A percentile compares a stretch with the other conserved stretches of the same genome.
Evolutionary conservation across 495 filamentous ascomycete genomes (phyloP).

Genomic region (Clohesyomyces aquaticus): DNA sequence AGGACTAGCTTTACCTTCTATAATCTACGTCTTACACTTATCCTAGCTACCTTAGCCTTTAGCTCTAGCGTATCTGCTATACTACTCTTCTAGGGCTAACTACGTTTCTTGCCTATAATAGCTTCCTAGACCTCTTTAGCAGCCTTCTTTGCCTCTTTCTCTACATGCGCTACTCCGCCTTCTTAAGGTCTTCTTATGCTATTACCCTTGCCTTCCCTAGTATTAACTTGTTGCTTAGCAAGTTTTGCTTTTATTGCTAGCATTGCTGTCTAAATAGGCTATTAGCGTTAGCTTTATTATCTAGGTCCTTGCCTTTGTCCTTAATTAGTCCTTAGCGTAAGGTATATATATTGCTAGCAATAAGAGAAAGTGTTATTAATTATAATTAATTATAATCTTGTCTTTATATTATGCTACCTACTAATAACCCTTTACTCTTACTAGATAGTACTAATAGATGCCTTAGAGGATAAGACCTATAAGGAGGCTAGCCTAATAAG

Average conservation of each 20-base stretch:
- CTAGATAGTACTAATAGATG: too few relatives aligned
- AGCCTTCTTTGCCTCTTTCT: slow-evolving; percentile 16
- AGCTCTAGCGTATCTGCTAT: slow-evolving; percentile 6
- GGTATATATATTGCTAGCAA: too few relatives aligned
- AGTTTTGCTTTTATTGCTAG: background rate
- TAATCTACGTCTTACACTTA: slow-evolving; percentile 6
- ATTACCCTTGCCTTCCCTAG: slow-evolving; percentile 12
- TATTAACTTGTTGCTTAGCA: slow-evolving; percentile 4
- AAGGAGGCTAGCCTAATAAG: too few relatives aligned
- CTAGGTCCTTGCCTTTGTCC: too few relatives aligned
- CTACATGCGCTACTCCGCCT: slow-evolving; percentile 1
- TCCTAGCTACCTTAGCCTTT: slow-evolving; percentile 15
- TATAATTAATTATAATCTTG: too few relatives aligned
- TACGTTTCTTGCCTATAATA: slow-evolving; percentile 9
- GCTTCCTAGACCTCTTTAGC: slow-evolving; percentile 12
- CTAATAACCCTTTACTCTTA: too few relatives aligned
- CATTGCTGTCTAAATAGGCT: too few relatives aligned
- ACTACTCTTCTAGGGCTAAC: background rate
- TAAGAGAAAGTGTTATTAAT: too few relatives aligned
- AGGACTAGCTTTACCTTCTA: slow-evolving; percentile 5
- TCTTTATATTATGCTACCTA: too few relatives aligned
- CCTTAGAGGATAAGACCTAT: too few relatives aligned
- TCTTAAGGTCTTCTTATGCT: slow-evolving; percentile 9
- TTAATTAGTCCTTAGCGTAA: too few relatives aligned
- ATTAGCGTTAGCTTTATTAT: too few relatives aligned